phyloP scores from a whole-genome alignment of 73 alveolate species.

The Tetrahymena borealis region DNA sequence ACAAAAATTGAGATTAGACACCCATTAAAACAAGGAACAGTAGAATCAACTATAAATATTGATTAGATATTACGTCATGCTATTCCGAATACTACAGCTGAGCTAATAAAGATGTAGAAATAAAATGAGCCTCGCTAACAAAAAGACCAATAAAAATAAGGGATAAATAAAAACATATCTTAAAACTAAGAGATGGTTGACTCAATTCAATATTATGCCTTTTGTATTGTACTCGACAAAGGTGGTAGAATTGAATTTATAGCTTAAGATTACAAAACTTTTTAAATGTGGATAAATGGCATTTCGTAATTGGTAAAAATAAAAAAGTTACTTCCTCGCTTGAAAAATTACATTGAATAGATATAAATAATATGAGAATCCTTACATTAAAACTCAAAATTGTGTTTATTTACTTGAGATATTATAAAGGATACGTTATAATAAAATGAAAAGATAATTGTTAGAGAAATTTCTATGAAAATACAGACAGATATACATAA shows the following conservation, averaged over 20 bases:
- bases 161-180: background rate
- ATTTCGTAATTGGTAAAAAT: background rate
- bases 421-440: too few relatives aligned
- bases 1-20: background rate
- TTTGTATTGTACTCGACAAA: background rate
- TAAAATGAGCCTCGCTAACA: background rate
- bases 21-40: background rate
- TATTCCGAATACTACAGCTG: background rate
- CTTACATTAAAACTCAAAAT: too few relatives aligned
- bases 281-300: background rate
- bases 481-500: too few relatives aligned
- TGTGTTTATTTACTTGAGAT: too few relatives aligned
- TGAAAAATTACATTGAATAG: background rate
- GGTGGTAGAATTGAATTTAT: background rate
- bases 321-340: background rate
- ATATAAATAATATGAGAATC: background rate
- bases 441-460: too few relatives aligned
- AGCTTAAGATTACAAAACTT: background rate
- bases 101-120: background rate
- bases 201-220: background rate
- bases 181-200: background rate
- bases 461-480: too few relatives aligned
- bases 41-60: background rate
- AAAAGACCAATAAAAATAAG: background rate
- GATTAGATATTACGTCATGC: background rate